Evolutionary conservation across 2,329 filamentous ascomycete genomes (phyloP).

Genomic region (Aureobasidium melanogenum): DNA sequence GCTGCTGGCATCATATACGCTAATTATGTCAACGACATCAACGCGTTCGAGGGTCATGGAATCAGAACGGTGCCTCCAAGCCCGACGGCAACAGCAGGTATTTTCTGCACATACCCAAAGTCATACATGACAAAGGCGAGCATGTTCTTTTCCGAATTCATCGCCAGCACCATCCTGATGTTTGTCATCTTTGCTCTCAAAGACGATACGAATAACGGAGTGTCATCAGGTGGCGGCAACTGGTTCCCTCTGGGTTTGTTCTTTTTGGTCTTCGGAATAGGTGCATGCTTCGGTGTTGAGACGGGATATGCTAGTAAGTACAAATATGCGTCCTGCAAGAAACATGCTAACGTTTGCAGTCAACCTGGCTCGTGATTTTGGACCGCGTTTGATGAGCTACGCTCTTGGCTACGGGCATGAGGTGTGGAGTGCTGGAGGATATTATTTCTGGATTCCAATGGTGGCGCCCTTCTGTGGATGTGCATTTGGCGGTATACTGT

Average conservation of each 20-base stretch:
- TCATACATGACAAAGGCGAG: constrained; percentile 53
- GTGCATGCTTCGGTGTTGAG: constrained; percentile 60
- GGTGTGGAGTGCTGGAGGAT: constrained; percentile 54
- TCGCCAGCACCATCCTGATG: constrained; percentile 57
- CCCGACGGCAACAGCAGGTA: constrained; percentile 50
- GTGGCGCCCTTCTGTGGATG: constrained; percentile 56
- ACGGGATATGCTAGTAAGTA: constrained; percentile 49
- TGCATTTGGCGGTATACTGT: constrained; percentile 55
- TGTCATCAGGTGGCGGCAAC: constrained; percentile 23
- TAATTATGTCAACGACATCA: constrained; percentile 51
- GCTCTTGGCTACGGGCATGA: constrained; percentile 53
- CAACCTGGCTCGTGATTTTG: constrained; percentile 63
- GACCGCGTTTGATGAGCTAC: constrained; percentile 58
- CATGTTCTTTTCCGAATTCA: constrained; percentile 64
- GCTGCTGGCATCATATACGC: constrained; percentile 40
- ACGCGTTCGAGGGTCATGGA: constrained; percentile 51
- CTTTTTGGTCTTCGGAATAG: constrained; percentile 59
- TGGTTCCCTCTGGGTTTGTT: constrained; percentile 53
- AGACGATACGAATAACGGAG: constrained; percentile 38
- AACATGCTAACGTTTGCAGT: constrained; percentile 24
- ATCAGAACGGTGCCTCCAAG: constrained; percentile 53
- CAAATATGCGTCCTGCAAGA: constrained; percentile 16
- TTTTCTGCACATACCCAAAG: constrained; percentile 63
- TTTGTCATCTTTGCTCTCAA: constrained; percentile 62
- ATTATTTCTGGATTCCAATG: constrained; percentile 50